These are phyloP conservation scores for Tulasnella calospora DNA, from an alignment of 768 basidiomycete species.

Conservation along the genomic window DNA sequence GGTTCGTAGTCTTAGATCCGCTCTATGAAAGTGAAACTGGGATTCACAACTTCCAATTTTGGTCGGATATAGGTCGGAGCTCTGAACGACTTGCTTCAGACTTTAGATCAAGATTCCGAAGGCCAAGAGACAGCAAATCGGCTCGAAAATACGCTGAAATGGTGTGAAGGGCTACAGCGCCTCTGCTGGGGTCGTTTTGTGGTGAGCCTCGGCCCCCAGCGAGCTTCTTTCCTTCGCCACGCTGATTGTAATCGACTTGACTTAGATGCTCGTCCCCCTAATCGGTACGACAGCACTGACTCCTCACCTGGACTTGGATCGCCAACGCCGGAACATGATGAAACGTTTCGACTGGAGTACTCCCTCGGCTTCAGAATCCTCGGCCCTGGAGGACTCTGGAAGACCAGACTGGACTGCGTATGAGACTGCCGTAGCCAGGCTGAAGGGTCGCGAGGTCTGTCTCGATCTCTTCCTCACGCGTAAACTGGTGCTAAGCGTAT, in stretches of 20 bases:
- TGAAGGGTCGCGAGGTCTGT: slow-evolving; percentile 5
- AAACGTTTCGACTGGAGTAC: slow-evolving; percentile 21
- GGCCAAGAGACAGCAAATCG: background rate
- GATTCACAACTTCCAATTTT: background rate
- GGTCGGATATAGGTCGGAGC: background rate
- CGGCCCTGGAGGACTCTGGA: slow-evolving; percentile 8
- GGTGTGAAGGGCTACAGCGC: slow-evolving; percentile 9
- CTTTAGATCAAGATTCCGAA: background rate
- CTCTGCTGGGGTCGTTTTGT: slow-evolving; percentile 12
- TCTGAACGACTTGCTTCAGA: background rate
- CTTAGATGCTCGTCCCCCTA: slow-evolving; percentile 5
- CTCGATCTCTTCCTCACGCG: background rate
- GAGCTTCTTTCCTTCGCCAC: background rate
- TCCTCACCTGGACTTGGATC: slow-evolving; percentile 14
- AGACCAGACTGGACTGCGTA: slow-evolving; percentile 25
- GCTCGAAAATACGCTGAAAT: background rate
- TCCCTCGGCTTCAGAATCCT: background rate
- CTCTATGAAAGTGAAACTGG: background rate
- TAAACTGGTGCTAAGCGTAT: background rate
- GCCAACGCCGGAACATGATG: slow-evolving; percentile 20
- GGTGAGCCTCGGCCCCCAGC: background rate
- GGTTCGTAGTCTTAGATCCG: background rate
- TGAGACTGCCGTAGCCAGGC: background rate
- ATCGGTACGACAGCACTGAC: background rate
- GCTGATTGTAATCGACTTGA: background rate